Conservation (phyloP, 495 filamentous ascomycete species). For the Lasiosphaeria ovina region DNA sequence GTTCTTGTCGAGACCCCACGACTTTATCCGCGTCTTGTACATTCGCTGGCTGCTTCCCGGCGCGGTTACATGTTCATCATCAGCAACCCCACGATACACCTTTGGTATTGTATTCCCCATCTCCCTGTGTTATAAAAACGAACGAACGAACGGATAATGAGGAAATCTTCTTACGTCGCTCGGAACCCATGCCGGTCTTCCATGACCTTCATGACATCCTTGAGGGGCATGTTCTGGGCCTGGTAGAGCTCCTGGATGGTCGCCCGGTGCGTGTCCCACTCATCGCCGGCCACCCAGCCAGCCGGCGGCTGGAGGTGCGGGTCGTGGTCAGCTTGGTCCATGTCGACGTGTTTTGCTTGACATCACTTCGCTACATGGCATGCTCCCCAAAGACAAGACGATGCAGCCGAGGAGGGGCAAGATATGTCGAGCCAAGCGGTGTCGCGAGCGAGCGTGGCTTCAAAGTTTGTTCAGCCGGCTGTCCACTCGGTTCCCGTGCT, state of each 20-base stretch:
- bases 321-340: slow-evolving; percentile 5
- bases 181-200: slow-evolving; percentile 30
- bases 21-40: slow-evolving; percentile 38
- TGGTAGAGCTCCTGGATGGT: slow-evolving; percentile 38
- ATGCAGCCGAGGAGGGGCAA: too few relatives aligned
- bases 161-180: slow-evolving; percentile 29
- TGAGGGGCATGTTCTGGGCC: slow-evolving; percentile 30
- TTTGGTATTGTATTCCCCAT: neutral
- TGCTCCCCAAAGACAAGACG: neutral
- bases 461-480: neutral
- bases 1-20: slow-evolving; percentile 40
- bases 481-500: neutral
- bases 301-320: neutral
- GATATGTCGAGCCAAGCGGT: too few relatives aligned
- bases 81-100: neutral
- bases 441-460: neutral
- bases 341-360: slow-evolving; percentile 1
- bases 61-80: neutral
- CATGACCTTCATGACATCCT: slow-evolving; percentile 39
- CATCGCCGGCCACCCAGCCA: slow-evolving; percentile 22
- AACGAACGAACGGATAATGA: neutral
- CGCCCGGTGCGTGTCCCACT: slow-evolving; percentile 20
- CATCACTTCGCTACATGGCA: neutral
- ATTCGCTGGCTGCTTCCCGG: slow-evolving; percentile 27
- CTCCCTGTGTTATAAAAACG: too few relatives aligned